These are phyloP conservation scores for Neofusicoccum cordaticola DNA, from an alignment of 2,329 filamentous ascomycete species.

Conservation along the genomic window DNA sequence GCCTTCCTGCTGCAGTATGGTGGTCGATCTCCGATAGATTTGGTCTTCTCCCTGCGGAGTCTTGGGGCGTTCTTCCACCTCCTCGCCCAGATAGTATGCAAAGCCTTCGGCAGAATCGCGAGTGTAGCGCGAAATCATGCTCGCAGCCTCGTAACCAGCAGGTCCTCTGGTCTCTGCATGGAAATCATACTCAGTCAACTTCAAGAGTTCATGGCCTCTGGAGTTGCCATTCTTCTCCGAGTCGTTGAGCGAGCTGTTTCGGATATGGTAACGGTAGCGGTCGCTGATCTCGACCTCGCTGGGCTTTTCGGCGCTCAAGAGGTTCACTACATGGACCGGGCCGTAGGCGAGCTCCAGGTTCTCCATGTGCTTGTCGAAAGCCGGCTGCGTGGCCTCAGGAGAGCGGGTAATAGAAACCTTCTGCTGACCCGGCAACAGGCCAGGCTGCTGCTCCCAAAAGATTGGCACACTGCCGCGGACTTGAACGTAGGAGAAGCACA, in stretches of 20 bases:
- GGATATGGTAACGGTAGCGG: conserved; percentile 75
- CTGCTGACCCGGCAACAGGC: conserved; percentile 85
- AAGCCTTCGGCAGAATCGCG: conserved; percentile 79
- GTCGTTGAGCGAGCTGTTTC: conserved; percentile 67
- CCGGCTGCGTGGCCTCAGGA: conserved; percentile 84
- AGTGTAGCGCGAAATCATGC: conserved; percentile 75
- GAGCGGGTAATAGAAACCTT: conserved; percentile 91
- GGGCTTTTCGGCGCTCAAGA: conserved; percentile 85
- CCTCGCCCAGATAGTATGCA: conserved; percentile 85
- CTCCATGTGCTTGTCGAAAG: conserved; percentile 93
- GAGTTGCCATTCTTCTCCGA: conserved; percentile 51
- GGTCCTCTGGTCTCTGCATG: conserved; percentile 89
- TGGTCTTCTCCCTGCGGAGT: conserved; percentile 42
- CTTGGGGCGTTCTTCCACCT: conserved; percentile 54
- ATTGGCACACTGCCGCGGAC: conserved; percentile 89
- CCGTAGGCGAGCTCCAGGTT: conserved; percentile 84
- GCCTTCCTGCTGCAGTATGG: conserved; percentile 88
- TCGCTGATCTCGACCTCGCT: conserved; percentile 81
- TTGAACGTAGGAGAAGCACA: conserved; percentile 91
- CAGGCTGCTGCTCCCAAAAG: conserved; percentile 94
- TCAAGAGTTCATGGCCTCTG: conserved; percentile 69
- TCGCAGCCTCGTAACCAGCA: conserved; percentile 86
- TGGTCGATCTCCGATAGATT: conserved; percentile 49
- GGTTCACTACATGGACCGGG: conserved; percentile 86
- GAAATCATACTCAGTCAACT: conserved; percentile 89